These are phyloP conservation scores for Nitzschia sp. DNA, from an alignment of 108 stramenopile species.

Conservation along the genomic window DNA sequence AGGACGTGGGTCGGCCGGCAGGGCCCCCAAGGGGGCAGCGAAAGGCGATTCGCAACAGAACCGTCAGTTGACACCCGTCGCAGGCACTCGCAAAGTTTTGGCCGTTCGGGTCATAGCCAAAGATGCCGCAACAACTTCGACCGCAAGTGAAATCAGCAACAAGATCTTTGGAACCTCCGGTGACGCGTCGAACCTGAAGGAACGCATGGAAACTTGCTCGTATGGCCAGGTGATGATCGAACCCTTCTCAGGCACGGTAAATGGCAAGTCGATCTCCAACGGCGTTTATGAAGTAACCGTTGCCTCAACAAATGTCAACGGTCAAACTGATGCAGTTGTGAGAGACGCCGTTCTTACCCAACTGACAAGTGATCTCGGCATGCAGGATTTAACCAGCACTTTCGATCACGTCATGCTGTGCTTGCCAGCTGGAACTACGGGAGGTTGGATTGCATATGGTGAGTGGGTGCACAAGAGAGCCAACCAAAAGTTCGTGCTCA, in stretches of 20 bases:
- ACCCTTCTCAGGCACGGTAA: too few species aligned
- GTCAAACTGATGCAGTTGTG: background rate
- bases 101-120: constrained; percentile 31
- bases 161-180: background rate
- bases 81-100: background rate
- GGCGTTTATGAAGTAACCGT: constrained; percentile 20
- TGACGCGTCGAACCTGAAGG: background rate
- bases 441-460: constrained; percentile 9
- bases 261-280: constrained; percentile 26
- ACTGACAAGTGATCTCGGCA: background rate
- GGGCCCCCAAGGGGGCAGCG: background rate
- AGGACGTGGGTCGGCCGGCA: background rate
- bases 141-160: background rate
- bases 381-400: background rate
- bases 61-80: background rate
- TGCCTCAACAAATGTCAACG: background rate
- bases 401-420: constrained; percentile 42
- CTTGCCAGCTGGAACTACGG: constrained; percentile 43
- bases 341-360: background rate
- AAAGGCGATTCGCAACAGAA: background rate
- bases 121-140: constrained; percentile 13
- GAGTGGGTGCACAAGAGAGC: background rate
- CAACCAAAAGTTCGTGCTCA: background rate
- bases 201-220: constrained; percentile 21
- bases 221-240: constrained; percentile 14